These are phyloP conservation scores for Leonotis leonurus DNA, from an alignment of 257 asterid genomes.

Conservation along the genomic window DNA sequence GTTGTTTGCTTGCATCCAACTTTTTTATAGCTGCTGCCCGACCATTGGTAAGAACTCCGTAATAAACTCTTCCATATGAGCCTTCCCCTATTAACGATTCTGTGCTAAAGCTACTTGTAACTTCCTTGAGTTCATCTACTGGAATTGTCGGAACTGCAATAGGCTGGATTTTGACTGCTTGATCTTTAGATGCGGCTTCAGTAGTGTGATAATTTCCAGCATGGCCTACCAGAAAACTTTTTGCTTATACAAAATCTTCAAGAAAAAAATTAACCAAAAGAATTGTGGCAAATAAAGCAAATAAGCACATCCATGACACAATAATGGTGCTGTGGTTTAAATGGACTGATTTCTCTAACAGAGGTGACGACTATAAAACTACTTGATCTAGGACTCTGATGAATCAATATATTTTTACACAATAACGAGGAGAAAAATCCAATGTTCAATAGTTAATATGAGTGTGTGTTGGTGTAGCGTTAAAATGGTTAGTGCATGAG, in stretches of 20 bases:
- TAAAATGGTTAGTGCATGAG: too few relatives aligned
- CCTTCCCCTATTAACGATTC: constrained; percentile 79
- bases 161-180: constrained; percentile 58
- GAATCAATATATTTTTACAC: background rate
- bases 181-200: constrained; percentile 48
- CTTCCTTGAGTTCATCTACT: constrained; percentile 71
- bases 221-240: constrained; percentile 32
- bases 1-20: constrained; percentile 77
- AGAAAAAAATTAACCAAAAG: background rate
- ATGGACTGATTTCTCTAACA: background rate
- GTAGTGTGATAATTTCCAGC: constrained; percentile 45
- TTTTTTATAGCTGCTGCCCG: constrained; percentile 76
- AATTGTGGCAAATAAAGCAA: constrained; percentile 6
- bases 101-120: constrained; percentile 55
- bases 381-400: background rate
- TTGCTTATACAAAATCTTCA: background rate
- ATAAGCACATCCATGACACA: background rate
- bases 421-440: background rate
- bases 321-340: background rate
- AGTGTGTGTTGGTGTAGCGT: too few relatives aligned
- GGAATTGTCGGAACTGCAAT: constrained; percentile 65
- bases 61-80: constrained; percentile 85
- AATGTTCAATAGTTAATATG: background rate
- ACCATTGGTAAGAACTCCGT: constrained; percentile 51
- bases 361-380: background rate